Evolutionary conservation across 2,329 filamentous ascomycete species (phyloP), one percentile per base, ranked within the genome.

Genomic region (Aspergillus japonicus): DNA sequence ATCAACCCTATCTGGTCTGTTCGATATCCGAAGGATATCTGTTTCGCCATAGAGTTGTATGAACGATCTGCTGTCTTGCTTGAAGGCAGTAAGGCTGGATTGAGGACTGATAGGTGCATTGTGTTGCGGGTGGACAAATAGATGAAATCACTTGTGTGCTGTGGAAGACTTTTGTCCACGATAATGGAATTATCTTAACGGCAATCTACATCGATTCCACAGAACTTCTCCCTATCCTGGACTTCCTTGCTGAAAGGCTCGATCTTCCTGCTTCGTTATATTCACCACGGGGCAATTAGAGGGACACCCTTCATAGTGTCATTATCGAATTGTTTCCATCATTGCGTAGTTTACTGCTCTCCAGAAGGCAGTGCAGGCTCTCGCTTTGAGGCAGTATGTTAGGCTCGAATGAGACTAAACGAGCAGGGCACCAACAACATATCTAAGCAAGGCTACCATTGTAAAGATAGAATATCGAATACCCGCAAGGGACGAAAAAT

Each of bases 71-170:
- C 44, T 51, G 47, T 58, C 60, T 57, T 59, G 52, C 54, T 53
- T 54, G 54, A 62, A 62, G 64, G 53, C 64, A 60, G 61, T 50
- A 58, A 58, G 44, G 52, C 50, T 59, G 44, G 54, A 59, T 61
- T 55, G 60, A 61, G 58, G 58, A 60, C 58, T 62, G 62, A 55
- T 59, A 64, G 66, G 52, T 64, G 64, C 62, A 66, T 62, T 70
- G 64, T 62, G 67, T 69, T 66, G 64, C 63, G 65, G 61, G 62
- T 64, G 66, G 64, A 66, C 61, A 64, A 60, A 58, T 57, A 59
- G 66, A 65, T 66, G 56, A 52, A 65, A 59, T 49, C 58, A 59
- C 58, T 61, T 61, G 61, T 67, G 66, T 66, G 63, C 64, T 65
- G 58, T 53, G 57, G 59, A 64, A 61, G 59, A 64, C 48, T 48